Evolutionary conservation across 257 asterid species (phyloP), one percentile per base, ranked within the genome.

Genomic region (Solanum stenotomum): DNA sequence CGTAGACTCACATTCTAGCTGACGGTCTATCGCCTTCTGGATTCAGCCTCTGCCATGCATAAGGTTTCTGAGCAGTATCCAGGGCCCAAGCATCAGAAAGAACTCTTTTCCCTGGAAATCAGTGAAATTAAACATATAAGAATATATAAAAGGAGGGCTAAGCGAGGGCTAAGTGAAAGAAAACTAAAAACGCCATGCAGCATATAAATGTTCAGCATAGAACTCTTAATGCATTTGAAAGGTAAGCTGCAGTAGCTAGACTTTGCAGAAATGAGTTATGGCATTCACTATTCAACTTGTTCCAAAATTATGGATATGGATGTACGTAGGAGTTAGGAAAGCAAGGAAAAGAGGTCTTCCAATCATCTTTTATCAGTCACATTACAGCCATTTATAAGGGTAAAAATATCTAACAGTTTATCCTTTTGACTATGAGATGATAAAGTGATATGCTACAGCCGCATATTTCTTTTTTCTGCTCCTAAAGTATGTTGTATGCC

Each of bases 41-140:
- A 90, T 93, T 94, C 90, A 97, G 99, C 92, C 95, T 94, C 93
- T 93, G 97, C 99, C 99, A 97, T 68, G 67, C 96, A 89, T 97
- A 97, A 5, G 99, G 99, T 90, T 97, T 97, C 90, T 96, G 99
- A 89, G 99, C 99, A 87, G 99, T 97, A 88, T 97, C 99, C 93
- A 97, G 94, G 82, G 92, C 98, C 99, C 99, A 97, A 88, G 98
- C 98, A 95, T 97, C 99, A 56, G 99, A 94, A 78, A 97, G 92
- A 90, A 93, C 98, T 94, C 96, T 92, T 92, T 95, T 96, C 85
- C 99, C 99, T 97, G 91, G 83, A 89, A 91, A 89, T 49, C 25
- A 49, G 42, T 29, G 44, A 82, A 46, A 81, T 81, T 29, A 81
- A 81, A 81, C 42, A 9, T 46, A 49, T 18, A 29, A 56, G 13